These are phyloP conservation scores for Trametes coccinea DNA, from an alignment of 768 basidiomycete species.

Conservation along the genomic window DNA sequence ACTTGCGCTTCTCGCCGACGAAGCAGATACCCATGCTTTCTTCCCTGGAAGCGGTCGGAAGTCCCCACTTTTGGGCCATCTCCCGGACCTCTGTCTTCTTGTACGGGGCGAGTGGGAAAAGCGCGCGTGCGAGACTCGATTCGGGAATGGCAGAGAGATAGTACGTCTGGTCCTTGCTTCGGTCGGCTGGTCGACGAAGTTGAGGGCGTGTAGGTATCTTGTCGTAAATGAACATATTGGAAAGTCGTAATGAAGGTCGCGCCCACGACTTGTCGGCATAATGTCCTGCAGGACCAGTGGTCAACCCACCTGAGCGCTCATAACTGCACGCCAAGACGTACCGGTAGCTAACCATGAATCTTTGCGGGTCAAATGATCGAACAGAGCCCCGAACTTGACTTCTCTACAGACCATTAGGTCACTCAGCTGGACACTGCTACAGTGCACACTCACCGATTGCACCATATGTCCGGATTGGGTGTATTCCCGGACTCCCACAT, in stretches of 20 bases:
- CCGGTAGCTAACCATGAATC: slow-evolving; percentile 81
- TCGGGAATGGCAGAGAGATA: slow-evolving; percentile 83
- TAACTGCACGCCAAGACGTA: slow-evolving; percentile 30
- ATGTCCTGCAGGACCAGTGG: slow-evolving; percentile 55
- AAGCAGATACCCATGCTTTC: slow-evolving; percentile 98
- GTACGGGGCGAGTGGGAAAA: slow-evolving; percentile 75
- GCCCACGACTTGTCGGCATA: slow-evolving; percentile 75
- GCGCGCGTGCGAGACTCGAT: slow-evolving; percentile 56
- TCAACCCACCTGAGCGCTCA: not conserved
- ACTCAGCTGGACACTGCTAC: not conserved
- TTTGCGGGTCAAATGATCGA: slow-evolving; percentile 55
- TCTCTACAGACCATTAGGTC: slow-evolving; percentile 49
- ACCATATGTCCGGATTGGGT: slow-evolving; percentile 93
- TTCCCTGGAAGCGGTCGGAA: slow-evolving; percentile 72
- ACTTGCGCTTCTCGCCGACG: slow-evolving; percentile 76
- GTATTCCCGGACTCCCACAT: slow-evolving; percentile 79
- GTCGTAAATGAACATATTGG: slow-evolving; percentile 12
- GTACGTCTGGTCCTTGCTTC: slow-evolving; percentile 87
- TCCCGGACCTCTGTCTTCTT: slow-evolving; percentile 73
- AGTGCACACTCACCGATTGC: slow-evolving; percentile 63
- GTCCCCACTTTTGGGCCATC: slow-evolving; percentile 58
- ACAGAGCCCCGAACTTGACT: slow-evolving; percentile 87
- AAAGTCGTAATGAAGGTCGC: not conserved
- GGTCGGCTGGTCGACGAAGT: slow-evolving; percentile 50
- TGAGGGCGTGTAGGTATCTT: slow-evolving; percentile 30